Evolutionary conservation across 1,139 yeast genomes (phyloP).

Genomic region (Diutina neorugosa): DNA sequence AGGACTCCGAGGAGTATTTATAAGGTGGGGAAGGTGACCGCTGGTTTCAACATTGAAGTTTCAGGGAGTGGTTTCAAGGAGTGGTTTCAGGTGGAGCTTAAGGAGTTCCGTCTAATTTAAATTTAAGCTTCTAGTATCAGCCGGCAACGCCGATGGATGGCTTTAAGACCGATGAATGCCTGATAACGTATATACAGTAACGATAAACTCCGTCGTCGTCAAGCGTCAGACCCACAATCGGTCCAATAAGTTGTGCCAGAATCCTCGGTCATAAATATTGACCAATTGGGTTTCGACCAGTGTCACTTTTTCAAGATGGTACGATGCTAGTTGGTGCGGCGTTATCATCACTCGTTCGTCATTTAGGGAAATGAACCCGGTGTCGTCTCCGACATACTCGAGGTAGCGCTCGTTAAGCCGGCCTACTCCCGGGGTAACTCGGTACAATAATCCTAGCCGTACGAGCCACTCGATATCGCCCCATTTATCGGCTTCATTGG

Average conservation of each 20-base stretch:
- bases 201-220: background rate
- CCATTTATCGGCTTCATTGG: conserved; percentile 86
- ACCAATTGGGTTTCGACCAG: conserved; percentile 33
- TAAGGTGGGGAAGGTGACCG: too few relatives aligned
- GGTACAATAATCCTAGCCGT: conserved; percentile 18
- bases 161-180: too few relatives aligned
- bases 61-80: too few relatives aligned
- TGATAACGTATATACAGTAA: background rate
- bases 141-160: too few relatives aligned
- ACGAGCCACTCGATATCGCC: conserved; percentile 53
- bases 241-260: conserved; percentile 29
- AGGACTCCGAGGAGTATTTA: too few relatives aligned
- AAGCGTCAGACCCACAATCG: too few relatives aligned
- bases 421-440: background rate
- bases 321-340: background rate
- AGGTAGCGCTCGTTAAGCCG: background rate
- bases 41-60: too few relatives aligned
- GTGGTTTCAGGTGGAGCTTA: too few relatives aligned
- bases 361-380: background rate
- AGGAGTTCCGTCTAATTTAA: too few relatives aligned
- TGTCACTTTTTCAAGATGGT: conserved; percentile 16
- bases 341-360: background rate
- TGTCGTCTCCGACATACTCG: background rate
- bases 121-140: too few relatives aligned
- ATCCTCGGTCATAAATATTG: conserved; percentile 64